These are phyloP conservation scores for Vaccinium macrocarpon DNA, from an alignment of 148 eudicot species.

Conservation along the genomic window DNA sequence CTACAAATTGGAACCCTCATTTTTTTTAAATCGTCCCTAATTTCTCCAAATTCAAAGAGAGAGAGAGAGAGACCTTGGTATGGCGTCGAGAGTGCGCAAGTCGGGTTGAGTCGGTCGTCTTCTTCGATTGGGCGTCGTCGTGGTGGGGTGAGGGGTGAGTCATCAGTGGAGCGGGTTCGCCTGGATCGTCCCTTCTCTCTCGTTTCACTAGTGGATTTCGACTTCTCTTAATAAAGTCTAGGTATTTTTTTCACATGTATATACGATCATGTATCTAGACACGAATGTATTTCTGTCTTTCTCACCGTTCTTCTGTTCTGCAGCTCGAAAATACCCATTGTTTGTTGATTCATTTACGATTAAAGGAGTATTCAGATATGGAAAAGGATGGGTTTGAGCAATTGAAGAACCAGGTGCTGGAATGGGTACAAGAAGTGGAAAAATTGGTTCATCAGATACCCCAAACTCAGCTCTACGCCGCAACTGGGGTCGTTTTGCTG, in stretches of 20 bases:
- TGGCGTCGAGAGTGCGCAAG: too few species aligned
- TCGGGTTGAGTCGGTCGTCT: too few species aligned
- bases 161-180: too few species aligned
- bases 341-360: neutral
- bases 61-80: too few species aligned
- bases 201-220: neutral
- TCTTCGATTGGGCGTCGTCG: too few species aligned
- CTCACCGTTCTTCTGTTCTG: neutral
- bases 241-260: neutral
- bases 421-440: constrained; percentile 29
- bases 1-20: too few species aligned
- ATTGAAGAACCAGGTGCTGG: constrained; percentile 36
- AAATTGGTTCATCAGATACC: constrained; percentile 34
- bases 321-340: too few species aligned
- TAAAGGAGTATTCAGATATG: neutral
- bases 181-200: too few species aligned
- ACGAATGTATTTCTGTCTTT: neutral
- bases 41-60: too few species aligned
- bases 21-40: too few species aligned
- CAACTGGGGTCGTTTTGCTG: constrained; percentile 34
- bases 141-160: too few species aligned
- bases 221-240: neutral
- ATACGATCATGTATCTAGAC: neutral
- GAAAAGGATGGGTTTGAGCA: constrained; percentile 39
- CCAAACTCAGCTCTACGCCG: constrained; percentile 38